Conservation (phyloP, 2,329 filamentous ascomycete genomes). For the Phymatotrichopsis omnivora region DNA sequence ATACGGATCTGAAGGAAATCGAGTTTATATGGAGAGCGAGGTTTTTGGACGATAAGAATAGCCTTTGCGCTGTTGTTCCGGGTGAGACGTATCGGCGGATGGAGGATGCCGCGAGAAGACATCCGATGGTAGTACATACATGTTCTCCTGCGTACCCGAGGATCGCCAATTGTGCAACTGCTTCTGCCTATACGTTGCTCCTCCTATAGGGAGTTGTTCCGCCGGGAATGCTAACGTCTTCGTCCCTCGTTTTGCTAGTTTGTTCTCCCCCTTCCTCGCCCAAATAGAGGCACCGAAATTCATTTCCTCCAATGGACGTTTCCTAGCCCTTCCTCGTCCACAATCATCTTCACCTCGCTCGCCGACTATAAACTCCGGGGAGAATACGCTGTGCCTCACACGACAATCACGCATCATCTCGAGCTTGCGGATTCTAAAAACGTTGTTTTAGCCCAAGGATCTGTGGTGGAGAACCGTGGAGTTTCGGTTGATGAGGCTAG, state of each 20-base stretch:
- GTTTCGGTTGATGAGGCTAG: conserved; percentile 71
- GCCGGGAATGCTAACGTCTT: background rate
- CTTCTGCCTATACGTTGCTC: no score
- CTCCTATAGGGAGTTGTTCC: no score
- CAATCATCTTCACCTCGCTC: conserved; percentile 85
- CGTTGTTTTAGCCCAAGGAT: conserved; percentile 76
- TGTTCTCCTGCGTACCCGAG: no score
- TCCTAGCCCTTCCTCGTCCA: conserved; percentile 57
- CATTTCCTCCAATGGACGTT: conserved; percentile 97
- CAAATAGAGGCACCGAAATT: conserved; percentile 65
- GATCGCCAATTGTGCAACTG: no score
- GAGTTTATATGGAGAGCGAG: conserved; percentile 82
- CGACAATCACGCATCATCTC: conserved; percentile 81
- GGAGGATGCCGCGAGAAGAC: conserved; percentile 55
- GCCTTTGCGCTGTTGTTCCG: conserved; percentile 76
- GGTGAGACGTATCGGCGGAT: conserved; percentile 63
- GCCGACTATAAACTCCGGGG: conserved; percentile 87
- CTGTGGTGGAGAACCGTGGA: conserved; percentile 64
- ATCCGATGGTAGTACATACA: conserved; percentile 61
- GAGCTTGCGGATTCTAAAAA: conserved; percentile 66
- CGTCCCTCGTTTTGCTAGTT: conserved; percentile 41
- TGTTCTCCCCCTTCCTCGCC: conserved; percentile 73
- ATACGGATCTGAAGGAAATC: conserved; percentile 66
- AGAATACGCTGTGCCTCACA: conserved; percentile 84
- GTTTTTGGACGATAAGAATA: conserved; percentile 60